Evolutionary conservation across 2,329 filamentous ascomycete species (phyloP).

Genomic region (Reticulascus tulasneorum): DNA sequence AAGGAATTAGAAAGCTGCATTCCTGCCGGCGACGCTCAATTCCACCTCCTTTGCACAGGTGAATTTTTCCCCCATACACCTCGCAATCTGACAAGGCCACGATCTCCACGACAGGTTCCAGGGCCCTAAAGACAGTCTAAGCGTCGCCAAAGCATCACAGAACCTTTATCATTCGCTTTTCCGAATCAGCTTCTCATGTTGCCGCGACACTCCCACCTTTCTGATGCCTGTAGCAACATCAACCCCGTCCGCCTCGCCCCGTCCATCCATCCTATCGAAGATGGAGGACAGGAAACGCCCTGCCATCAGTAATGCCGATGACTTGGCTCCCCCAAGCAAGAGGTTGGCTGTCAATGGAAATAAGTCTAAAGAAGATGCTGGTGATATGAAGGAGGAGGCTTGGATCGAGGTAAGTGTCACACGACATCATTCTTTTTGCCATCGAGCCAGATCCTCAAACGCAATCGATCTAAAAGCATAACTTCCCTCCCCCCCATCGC

Average conservation of each 20-base stretch:
- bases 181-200: conserved; percentile 9
- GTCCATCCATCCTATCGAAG: conserved; percentile 81
- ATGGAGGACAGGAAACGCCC: conserved; percentile 99
- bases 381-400: conserved; percentile 54
- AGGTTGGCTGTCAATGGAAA: conserved; percentile 75
- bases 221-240: conserved; percentile 83
- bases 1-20: too few relatives aligned
- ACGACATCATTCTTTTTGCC: conserved; percentile 21
- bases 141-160: conserved; percentile 1
- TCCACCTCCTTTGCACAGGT: conserved; percentile 12
- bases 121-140: conserved; percentile 8
- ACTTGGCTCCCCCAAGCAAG: conserved; percentile 85
- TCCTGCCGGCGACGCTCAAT: too few relatives aligned
- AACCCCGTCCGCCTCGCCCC: conserved; percentile 62
- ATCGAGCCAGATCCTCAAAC: too few relatives aligned
- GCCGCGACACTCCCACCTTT: conserved; percentile 30
- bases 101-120: conserved; percentile 8
- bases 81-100: conserved; percentile 7
- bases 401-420: conserved; percentile 63
- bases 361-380: conserved; percentile 51
- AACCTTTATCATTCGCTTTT: conserved; percentile 3
- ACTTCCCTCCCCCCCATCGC: too few relatives aligned
- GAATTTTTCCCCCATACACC: conserved; percentile 5
- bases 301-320: conserved; percentile 73
- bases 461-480: too few relatives aligned